Base-by-base conservation (phyloP, 805 yeast species). In the Candida insectalens region DNA sequence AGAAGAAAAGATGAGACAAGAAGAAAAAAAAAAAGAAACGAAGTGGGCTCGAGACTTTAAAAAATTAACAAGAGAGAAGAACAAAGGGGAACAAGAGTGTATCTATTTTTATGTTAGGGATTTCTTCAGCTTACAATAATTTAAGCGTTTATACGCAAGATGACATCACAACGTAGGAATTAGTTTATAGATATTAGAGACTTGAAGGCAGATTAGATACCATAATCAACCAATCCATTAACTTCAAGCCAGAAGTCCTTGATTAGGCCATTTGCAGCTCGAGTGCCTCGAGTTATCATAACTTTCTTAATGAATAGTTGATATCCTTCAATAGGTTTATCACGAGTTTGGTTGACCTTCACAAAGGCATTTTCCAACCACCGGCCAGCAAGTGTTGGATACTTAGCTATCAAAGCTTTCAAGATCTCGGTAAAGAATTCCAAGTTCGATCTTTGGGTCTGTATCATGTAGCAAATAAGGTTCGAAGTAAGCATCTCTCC, bases 241-340 rank as follows among this genome's bases (percentile, higher is more conserved):
- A 65, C 61, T 19, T 67, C 64, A 16, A 78, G 54, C 88, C 88
- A 81, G 54, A 78, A 75, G 33, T 67, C 71, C 36, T 74, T 69
- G 9, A 81, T 57, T 1, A 75, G 62, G 19, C 59, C 64, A 32
- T 72, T 67, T 2, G 79, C 76, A 26, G 67, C 67, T 43, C 84
- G 60, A 27, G 71, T 71, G 2, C 88, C 88, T 46, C 85, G 66
- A 1, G 85, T 77, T 2, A 77, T 38, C 53, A 74, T 47, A 20
- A 81, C 44, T 47, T 74, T 77, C 41, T 68, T 74, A 15, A 74
- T 49, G 33, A 78, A 71, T 4, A 61, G 43, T 6, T 65, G 72
- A 34, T 65, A 60, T 2, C 42, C 51, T 21, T 30, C 45, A 23
- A 54, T 44, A 29, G 41, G 52, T 36, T 49, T 51, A 44, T 32